A percentile compares a stretch with the other conserved stretches of the same genome.
Conservation (phyloP, 2,329 filamentous ascomycete genomes). For the Mariannaea elegans region DNA sequence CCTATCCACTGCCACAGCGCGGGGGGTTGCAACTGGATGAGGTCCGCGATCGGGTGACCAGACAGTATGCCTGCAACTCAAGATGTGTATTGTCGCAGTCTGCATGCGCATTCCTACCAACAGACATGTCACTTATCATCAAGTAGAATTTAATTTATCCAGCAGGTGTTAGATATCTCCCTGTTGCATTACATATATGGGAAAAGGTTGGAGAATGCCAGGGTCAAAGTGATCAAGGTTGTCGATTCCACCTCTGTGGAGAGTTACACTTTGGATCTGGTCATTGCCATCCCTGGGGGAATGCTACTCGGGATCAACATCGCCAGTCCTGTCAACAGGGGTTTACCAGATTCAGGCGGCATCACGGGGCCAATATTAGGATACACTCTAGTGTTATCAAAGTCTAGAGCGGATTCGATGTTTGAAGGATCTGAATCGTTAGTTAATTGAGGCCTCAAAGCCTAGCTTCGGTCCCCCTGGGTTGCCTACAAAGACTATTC, state of each 20-base stretch:
- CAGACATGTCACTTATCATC: constrained; percentile 15
- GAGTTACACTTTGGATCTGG: constrained; percentile 17
- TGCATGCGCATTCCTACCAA: background rate
- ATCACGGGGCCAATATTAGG: background rate
- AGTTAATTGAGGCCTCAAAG: too few species aligned
- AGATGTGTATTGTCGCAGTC: background rate
- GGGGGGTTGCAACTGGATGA: constrained; percentile 18
- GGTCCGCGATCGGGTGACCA: background rate
- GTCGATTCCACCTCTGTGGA: constrained; percentile 1
- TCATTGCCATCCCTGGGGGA: background rate
- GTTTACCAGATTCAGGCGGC: background rate
- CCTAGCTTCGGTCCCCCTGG: too few species aligned
- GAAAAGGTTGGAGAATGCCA: constrained; percentile 1
- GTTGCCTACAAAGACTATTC: too few species aligned
- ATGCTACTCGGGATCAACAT: constrained; percentile 5
- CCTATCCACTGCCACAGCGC: constrained; percentile 2
- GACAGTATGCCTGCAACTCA: background rate
- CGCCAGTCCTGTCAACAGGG: background rate
- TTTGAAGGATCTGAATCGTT: too few species aligned
- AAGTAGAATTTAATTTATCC: background rate
- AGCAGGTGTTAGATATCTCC: background rate
- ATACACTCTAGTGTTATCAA: background rate
- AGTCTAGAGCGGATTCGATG: constrained; percentile 1
- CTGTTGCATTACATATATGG: background rate
- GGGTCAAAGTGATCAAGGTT: constrained; percentile 7